Percentiles rank a stretch among this genome's conserved stretches.
Conservation (phyloP, 305 asterid genomes). For the Andrographis paniculata region DNA sequence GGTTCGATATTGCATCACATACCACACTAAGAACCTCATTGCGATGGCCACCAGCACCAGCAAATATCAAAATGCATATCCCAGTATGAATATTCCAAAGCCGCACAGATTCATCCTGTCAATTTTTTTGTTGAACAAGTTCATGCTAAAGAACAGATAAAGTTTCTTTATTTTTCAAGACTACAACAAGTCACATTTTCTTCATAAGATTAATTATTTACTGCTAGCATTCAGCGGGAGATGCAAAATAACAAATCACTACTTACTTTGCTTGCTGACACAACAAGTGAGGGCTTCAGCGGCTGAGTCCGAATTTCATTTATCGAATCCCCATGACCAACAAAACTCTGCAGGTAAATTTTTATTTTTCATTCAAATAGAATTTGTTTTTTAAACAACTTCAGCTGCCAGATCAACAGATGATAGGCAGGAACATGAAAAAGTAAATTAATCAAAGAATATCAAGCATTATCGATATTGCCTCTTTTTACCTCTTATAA, state of each 20-base stretch:
- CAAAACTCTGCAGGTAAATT: constrained; percentile 58
- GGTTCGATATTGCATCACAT: constrained; percentile 14
- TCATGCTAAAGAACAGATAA: constrained; percentile 8
- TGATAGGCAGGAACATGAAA: no score
- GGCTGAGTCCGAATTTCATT: constrained; percentile 90
- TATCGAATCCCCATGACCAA: constrained; percentile 93
- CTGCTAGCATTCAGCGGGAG: no score
- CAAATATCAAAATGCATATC: constrained; percentile 92
- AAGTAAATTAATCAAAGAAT: no score
- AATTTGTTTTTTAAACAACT: background rate
- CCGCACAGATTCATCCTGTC: constrained; percentile 96
- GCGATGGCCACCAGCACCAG: constrained; percentile 99
- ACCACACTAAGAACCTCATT: constrained; percentile 99
- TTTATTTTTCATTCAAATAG: no score
- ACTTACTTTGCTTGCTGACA: constrained; percentile 93
- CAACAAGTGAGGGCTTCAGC: constrained; percentile 81
- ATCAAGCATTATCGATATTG: no score
- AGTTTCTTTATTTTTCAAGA: background rate
- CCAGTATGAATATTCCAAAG: constrained; percentile 96
- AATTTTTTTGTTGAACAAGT: constrained; percentile 13
- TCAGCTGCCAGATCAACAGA: constrained; percentile 1
- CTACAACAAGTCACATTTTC: no score
- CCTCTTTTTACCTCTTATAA: no score
- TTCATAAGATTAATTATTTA: no score
- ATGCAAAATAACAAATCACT: no score